Base-by-base conservation (phyloP, 164 flowering plant species). In the Liquidambar formosana region DNA sequence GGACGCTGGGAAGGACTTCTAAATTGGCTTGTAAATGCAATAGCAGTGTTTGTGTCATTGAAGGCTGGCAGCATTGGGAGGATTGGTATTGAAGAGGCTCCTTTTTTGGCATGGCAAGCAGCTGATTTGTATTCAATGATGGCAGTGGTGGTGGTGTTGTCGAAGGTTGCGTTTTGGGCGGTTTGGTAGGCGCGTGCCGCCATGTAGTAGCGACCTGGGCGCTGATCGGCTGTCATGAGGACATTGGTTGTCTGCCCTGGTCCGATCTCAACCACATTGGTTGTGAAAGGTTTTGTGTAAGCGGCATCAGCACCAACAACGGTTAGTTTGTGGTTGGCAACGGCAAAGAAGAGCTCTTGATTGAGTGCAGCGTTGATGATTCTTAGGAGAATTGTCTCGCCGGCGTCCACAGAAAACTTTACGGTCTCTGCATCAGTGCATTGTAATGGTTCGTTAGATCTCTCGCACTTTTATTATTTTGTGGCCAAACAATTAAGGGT, bases 71-170 rank as follows among this genome's bases (percentile, higher is more conserved):
- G 76, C 44, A 46, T 47, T 5, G 90, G 88, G 43, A 86, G 72
- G 46, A 80, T 18, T 0, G 95, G 92, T 13, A 28, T 62, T 11
- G 60, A 12, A 21, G 71, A 38, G 1, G 69, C 19, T 21, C 77
- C 71, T 2, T 54, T 68, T 22, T 63, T 71, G 60, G 66, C 63
- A 22, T 63, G 64, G 68, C 77, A 73, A 27, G 82, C 69, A 8
- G 84, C 64, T 0, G 78, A 74, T 65, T 80, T 76, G 88, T 89
- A 94, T 61, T 88, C 82, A 0, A 92, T 82, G 71, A 92, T 83
- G 23, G 96, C 98, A 8, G 97, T 92, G 63, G 97, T 88, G 67
- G 96, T 92, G 72, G 96, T 90, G 81, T 94, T 92, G 78, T 90
- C 94, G 52, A 94, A 92, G 25, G 93, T 44, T 5, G 83, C 92